Evolutionary conservation across 371 early-diverging fungal species (phyloP), one percentile per base, ranked within the genome.

Genomic region (Basidiobolus heterosporus): DNA sequence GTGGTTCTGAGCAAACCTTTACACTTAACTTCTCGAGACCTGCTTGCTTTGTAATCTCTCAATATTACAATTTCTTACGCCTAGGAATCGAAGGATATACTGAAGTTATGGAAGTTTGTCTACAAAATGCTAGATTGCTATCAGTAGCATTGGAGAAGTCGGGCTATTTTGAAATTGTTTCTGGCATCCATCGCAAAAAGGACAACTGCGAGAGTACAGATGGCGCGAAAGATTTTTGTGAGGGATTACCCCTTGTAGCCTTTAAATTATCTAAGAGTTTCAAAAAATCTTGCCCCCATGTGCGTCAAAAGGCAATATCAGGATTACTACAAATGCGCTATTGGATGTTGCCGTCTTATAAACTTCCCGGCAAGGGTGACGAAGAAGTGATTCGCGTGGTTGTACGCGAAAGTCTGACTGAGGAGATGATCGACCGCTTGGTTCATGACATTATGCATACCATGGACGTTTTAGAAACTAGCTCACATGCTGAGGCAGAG

Each of bases 41-140:
- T 1, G 68, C 80, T 6, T 69, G 73, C 53, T 72, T 70, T 46
- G 67, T 80, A 58, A 70, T 82, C 16, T 69, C 64, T 2, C 82
- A 82, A 57, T 85, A 85, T 59, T 85, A 82, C 64, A 75, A 72
- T 55, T 75, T 85, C 47, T 52, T 85, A 18, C 71, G 82, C 36
- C 67, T 74, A 22, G 85, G 81, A 0, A 52, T 46, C n/a, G 62
- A 63, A 35, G 85, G 85, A 0, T 84, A 70, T 60, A 61, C 58
- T 2, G 54, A 63, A 45, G 61, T 84, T 18, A 69, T 75, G 57
- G 53, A 63, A 15, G 70, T 65, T 20, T 62, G 62, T 23, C 42
- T 75, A 17, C 41, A 46, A 15, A 75, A 74, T 44, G 75, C 82
- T 7, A 60, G 69, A 13, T 53, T 67, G 21, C 56, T 78, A 8